Evolutionary conservation across 306 rosid species (phyloP).

Genomic region (Hippophae gyantsensis): DNA sequence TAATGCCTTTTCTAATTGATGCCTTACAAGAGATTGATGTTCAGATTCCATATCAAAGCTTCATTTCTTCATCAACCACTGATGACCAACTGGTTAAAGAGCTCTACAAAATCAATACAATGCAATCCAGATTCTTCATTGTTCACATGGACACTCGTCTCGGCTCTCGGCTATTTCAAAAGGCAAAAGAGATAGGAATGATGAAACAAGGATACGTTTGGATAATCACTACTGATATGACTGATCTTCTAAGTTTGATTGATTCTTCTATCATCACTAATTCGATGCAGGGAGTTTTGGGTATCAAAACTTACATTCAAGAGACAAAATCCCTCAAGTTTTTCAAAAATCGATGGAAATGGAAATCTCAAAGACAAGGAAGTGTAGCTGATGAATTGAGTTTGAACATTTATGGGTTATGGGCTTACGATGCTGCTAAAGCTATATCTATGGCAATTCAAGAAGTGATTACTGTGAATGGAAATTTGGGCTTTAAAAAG

Average conservation of each 20-base stretch:
- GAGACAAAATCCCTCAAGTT: slow-evolving; percentile 13
- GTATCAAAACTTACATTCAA: slow-evolving; percentile 32
- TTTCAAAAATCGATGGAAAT: slow-evolving; percentile 35
- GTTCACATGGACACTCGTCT: slow-evolving; percentile 29
- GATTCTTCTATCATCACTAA: slow-evolving; percentile 12
- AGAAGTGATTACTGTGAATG: slow-evolving; percentile 7
- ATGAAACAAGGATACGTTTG: slow-evolving; percentile 44
- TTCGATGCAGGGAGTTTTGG: slow-evolving; percentile 48
- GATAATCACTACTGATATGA: slow-evolving; percentile 31
- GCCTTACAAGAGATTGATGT: slow-evolving; percentile 26
- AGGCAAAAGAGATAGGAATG: slow-evolving; percentile 42
- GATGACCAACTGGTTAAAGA: slow-evolving; percentile 26
- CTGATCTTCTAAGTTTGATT: slow-evolving; percentile 14
- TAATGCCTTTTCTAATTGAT: slow-evolving; percentile 34
- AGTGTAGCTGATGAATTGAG: slow-evolving; percentile 14
- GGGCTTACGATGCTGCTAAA: slow-evolving; percentile 53
- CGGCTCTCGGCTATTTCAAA: slow-evolving; percentile 22
- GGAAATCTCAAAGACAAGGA: slow-evolving; percentile 22
- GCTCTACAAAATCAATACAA: slow-evolving; percentile 39
- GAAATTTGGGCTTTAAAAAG: not conserved
- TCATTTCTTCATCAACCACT: slow-evolving; percentile 26
- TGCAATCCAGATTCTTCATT: slow-evolving; percentile 43
- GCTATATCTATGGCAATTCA: slow-evolving; percentile 48
- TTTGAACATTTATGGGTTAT: slow-evolving; percentile 24
- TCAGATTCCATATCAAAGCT: slow-evolving; percentile 24